phyloP scores from a whole-genome alignment of 2,329 filamentous ascomycete genomes.

The Fusarium falciforme region DNA sequence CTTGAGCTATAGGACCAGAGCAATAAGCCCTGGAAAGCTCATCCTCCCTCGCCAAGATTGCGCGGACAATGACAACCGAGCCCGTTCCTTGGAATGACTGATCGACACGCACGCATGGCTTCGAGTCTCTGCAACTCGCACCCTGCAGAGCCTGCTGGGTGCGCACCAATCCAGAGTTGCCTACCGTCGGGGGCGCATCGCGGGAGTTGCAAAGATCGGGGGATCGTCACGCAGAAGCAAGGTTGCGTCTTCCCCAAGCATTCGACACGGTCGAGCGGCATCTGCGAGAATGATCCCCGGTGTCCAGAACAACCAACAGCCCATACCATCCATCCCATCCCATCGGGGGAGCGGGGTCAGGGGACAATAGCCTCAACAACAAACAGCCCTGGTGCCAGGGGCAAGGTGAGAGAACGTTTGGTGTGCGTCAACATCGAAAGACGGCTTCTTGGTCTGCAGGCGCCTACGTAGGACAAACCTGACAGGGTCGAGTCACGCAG shows the following conservation, averaged over 20 bases:
- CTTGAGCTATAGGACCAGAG: neutral
- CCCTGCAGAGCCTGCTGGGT: conserved; percentile 1
- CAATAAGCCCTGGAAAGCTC: neutral
- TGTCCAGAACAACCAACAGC: conserved; percentile 23
- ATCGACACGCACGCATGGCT: conserved; percentile 18
- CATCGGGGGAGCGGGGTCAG: conserved; percentile 13
- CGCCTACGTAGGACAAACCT: neutral
- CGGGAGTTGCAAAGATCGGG: conserved; percentile 40
- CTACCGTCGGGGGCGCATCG: conserved; percentile 14
- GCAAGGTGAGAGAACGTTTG: neutral
- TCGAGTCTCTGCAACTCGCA: neutral
- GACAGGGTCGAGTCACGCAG: neutral
- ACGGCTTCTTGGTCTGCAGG: neutral
- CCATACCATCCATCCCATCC: neutral
- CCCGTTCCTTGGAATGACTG: conserved; percentile 18
- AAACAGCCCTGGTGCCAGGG: conserved; percentile 13
- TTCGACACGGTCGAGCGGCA: conserved; percentile 32
- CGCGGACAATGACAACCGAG: conserved; percentile 14
- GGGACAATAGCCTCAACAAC: conserved; percentile 9
- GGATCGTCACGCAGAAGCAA: conserved; percentile 37
- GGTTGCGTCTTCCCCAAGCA: conserved; percentile 25
- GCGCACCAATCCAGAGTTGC: conserved; percentile 27
- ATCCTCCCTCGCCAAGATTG: neutral
- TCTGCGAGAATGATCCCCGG: conserved; percentile 36
- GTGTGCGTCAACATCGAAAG: conserved; percentile 1